phyloP scores from a whole-genome alignment of 306 rosid species.

The Phaseolus lunatus region DNA sequence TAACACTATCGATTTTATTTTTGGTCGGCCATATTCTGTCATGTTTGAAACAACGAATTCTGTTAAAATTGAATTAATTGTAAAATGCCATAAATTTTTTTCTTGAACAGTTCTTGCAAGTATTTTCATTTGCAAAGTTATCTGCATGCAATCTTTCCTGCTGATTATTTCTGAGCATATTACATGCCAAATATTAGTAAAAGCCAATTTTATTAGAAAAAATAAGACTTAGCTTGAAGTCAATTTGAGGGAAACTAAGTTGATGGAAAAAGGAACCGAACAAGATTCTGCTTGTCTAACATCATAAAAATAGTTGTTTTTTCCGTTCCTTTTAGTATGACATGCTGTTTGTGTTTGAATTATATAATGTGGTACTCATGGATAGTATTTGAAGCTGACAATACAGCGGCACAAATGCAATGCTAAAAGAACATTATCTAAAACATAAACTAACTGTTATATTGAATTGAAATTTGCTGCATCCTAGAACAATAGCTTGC shows the following conservation, averaged over 20 bases:
- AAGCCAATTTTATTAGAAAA: background rate
- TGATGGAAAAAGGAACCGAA: background rate
- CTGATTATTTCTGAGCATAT: slow-evolving; percentile 26
- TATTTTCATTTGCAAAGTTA: background rate
- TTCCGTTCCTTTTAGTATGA: background rate
- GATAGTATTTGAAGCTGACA: background rate
- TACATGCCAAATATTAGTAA: background rate
- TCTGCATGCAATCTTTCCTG: slow-evolving; percentile 20
- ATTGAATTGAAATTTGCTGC: background rate
- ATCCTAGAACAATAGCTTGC: background rate
- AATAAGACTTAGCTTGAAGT: background rate
- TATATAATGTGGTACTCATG: background rate
- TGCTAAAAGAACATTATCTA: background rate
- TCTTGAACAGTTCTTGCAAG: background rate
- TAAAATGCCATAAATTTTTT: background rate
- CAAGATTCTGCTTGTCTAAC: background rate
- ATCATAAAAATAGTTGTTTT: background rate
- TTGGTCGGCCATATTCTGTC: slow-evolving; percentile 31
- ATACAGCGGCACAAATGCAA: slow-evolving; percentile 8
- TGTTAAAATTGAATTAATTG: slow-evolving; percentile 10
- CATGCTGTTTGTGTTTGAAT: slow-evolving; percentile 21
- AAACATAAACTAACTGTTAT: background rate
- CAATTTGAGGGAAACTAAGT: slow-evolving; percentile 14
- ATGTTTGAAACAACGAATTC: slow-evolving; percentile 6
- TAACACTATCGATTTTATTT: slow-evolving; percentile 34